These are phyloP conservation scores for Stellera chamaejasme DNA, from an alignment of 345 rosid species.

Conservation along the genomic window DNA sequence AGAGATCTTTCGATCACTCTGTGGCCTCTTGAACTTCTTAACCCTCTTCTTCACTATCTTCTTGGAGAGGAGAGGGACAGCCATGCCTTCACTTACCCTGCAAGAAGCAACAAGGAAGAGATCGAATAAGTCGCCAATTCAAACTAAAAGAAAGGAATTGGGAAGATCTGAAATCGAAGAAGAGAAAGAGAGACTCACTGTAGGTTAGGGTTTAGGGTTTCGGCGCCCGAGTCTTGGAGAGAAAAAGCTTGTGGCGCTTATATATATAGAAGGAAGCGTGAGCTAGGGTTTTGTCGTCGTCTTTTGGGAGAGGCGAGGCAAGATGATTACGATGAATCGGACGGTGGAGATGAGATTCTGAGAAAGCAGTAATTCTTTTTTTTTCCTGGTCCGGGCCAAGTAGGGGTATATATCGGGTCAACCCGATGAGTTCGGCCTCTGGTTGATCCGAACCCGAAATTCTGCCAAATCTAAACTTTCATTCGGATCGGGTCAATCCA, in stretches of 20 bases:
- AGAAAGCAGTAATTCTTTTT: not conserved
- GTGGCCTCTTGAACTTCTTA: conserved; percentile 78
- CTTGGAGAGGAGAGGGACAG: conserved; percentile 65
- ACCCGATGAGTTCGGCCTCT: too few relatives aligned
- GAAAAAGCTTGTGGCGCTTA: not conserved
- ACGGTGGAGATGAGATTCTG: conserved; percentile 8
- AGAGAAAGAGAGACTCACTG: conserved; percentile 4
- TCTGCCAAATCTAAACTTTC: too few relatives aligned
- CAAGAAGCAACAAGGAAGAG: not conserved
- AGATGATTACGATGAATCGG: not conserved
- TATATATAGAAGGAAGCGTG: conserved; percentile 1
- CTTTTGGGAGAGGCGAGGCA: not conserved
- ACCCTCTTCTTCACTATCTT: conserved; percentile 76
- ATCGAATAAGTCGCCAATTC: not conserved
- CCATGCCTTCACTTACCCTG: conserved; percentile 37
- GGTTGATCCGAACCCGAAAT: too few relatives aligned
- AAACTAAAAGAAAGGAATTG: not conserved
- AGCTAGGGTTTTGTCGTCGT: conserved; percentile 18
- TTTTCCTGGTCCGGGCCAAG: not conserved
- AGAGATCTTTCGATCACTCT: conserved; percentile 65
- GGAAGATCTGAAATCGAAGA: not conserved
- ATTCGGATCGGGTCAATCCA: too few relatives aligned
- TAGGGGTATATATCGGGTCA: too few relatives aligned
- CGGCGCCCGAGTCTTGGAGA: not conserved
- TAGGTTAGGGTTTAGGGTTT: conserved; percentile 8